Evolutionary conservation across 78 protist species (phyloP).

Genomic region (Dictyostelium intermedium): DNA sequence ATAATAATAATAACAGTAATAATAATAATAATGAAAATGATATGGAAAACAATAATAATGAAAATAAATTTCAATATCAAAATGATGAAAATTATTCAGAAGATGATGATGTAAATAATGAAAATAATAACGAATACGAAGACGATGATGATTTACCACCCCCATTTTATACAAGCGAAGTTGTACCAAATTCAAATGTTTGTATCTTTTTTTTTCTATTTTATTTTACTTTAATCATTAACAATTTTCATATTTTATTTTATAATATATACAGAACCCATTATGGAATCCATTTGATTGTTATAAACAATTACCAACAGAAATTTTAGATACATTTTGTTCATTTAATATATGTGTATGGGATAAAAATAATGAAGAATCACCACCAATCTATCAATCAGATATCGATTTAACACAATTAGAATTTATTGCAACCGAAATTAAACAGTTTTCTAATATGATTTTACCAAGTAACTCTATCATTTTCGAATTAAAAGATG

Average conservation of each 20-base stretch:
- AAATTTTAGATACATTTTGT: slow-evolving; percentile 34
- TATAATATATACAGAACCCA: slow-evolving; percentile 55
- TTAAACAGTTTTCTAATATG: slow-evolving; percentile 63
- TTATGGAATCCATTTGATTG: slow-evolving; percentile 75
- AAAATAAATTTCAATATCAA: background rate
- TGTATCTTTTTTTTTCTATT: background rate
- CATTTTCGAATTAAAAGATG: slow-evolving; percentile 78
- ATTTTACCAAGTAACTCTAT: slow-evolving; percentile 58
- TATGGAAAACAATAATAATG: slow-evolving; percentile 6
- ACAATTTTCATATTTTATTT: background rate
- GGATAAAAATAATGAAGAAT: slow-evolving; percentile 62
- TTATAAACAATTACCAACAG: slow-evolving; percentile 40
- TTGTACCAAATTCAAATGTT: slow-evolving; percentile 57
- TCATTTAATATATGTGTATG: slow-evolving; percentile 77
- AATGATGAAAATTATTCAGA: background rate
- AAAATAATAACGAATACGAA: background rate
- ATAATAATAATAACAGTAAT: background rate
- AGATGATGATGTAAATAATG: background rate
- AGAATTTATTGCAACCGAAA: slow-evolving; percentile 52
- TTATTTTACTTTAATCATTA: background rate
- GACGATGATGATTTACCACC: slow-evolving; percentile 38
- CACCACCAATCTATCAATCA: slow-evolving; percentile 44
- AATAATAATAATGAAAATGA: no score
- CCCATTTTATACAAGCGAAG: slow-evolving; percentile 79
- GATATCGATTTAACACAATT: slow-evolving; percentile 68